Conservation (phyloP, 345 rosid species). For the Rhodomyrtus tomentosa region DNA sequence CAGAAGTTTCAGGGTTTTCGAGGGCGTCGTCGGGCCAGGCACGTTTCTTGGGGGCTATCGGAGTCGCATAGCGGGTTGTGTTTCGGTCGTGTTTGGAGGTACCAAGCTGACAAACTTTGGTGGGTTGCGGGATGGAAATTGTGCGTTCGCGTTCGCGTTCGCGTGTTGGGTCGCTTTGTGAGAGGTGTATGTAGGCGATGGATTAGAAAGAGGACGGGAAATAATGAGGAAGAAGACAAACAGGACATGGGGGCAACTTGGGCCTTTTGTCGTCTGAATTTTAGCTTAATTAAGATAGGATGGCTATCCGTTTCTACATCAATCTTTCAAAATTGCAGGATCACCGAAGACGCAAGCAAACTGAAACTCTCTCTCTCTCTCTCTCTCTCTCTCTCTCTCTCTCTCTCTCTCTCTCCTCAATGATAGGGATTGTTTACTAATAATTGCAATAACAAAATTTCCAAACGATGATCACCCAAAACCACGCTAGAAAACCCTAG, state of each 20-base stretch:
- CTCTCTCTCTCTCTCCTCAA: not conserved
- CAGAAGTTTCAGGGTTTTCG: not conserved
- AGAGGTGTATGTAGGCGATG: not conserved
- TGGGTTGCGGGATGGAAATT: not conserved
- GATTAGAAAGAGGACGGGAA: not conserved
- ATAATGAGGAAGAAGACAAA: not conserved
- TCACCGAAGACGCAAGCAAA: not conserved
- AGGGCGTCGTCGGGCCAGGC: not conserved
- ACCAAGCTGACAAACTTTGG: not conserved
- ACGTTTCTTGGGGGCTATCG: not conserved
- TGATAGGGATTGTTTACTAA: not conserved
- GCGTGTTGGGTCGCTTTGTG: not conserved
- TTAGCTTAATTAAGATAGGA: not conserved
- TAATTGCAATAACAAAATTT: no score
- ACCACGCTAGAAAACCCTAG: not conserved
- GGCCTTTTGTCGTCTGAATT: not conserved
- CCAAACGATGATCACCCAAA: not conserved
- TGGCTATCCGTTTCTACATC: not conserved
- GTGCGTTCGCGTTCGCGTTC: not conserved
- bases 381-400: no score
- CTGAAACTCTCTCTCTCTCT: no score
- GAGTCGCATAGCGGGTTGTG: not conserved
- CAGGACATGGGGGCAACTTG: not conserved
- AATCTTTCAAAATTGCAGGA: not conserved
- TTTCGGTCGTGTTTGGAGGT: not conserved